Base-by-base conservation (phyloP, 2,329 filamentous ascomycete species). In the Aspergillus unguis region DNA sequence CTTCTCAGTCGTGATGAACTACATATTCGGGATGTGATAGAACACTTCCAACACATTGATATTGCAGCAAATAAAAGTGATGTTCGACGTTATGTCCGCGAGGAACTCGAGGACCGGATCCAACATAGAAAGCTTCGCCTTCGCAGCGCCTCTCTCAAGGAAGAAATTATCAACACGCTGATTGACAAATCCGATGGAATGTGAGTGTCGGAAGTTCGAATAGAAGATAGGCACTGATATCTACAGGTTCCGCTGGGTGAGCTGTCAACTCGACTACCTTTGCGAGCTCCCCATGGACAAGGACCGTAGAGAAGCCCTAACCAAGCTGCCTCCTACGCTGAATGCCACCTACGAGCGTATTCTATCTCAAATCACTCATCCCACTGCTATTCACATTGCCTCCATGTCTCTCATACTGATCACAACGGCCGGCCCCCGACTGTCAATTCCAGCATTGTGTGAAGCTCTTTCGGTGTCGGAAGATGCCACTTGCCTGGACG, bases 201-300 rank as follows among this genome's bases (percentile, higher is more conserved):
- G 46, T 25, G 42, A 48, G 27, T 48, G 6, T 41, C 8, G 4
- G 27, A 31, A 4, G 5, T 48, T 32, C 28, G 9, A 17, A 23
- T 5, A 3, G 25, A 31, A 17, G 17, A 17, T 11, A 35, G 29
- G n/a, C 5, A 35, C 31, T 45, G 4, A 44, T 23, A 17, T 31
- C 5, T 9, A 9, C n/a, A 48, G 46, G 46, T 48, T 48, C 26
- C 27, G 46, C 5, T 48, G 46, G 46, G 46, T 48, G 4, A 40
- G 35, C 27, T 48, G 46, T n/a, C 46, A 48, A 17, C 11, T 48
- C 36, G 46, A 48, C 28, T 40, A 48, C n/a, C 27, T 48, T 2
- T 48, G 36, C 36, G 11, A 40, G n/a, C 23, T 48, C 7, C 46
- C 36, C 3, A 33, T 29, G 1, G 46, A 48, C 35, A 29, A 11